These are phyloP conservation scores for Mycena kentingensis DNA, from an alignment of 768 basidiomycete species.

Conservation along the genomic window DNA sequence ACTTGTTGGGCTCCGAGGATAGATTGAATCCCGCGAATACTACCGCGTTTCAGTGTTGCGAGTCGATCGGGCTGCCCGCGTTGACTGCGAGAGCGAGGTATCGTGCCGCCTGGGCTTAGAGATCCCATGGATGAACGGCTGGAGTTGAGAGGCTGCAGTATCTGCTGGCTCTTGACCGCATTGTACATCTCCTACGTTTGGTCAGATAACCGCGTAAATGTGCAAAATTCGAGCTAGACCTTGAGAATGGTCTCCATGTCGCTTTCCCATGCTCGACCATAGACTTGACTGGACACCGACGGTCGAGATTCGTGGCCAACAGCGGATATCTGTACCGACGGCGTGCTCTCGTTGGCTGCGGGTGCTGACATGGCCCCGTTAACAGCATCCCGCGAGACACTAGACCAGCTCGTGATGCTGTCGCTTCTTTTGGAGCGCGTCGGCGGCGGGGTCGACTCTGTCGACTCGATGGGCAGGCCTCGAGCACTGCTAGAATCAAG, in stretches of 20 bases:
- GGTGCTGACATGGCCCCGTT: slow-evolving; percentile 29
- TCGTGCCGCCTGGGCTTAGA: slow-evolving; percentile 51
- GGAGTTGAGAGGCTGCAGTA: slow-evolving; percentile 74
- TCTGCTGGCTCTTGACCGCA: slow-evolving; percentile 88
- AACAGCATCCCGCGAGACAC: slow-evolving; percentile 64
- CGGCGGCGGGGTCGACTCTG: slow-evolving; percentile 29
- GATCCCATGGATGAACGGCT: slow-evolving; percentile 58
- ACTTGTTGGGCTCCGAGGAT: slow-evolving; percentile 67
- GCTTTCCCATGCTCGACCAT: slow-evolving; percentile 75
- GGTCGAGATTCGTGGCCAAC: slow-evolving; percentile 36
- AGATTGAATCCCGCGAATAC: slow-evolving; percentile 85
- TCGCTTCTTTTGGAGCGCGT: slow-evolving; percentile 74
- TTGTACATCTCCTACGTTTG: slow-evolving; percentile 84
- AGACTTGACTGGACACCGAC: slow-evolving; percentile 38
- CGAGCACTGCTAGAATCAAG: slow-evolving; percentile 71
- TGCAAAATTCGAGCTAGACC: slow-evolving; percentile 41
- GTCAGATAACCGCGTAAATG: slow-evolving; percentile 3
- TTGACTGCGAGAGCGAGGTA: slow-evolving; percentile 70
- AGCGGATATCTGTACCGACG: slow-evolving; percentile 60
- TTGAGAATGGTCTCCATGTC: slow-evolving; percentile 89
- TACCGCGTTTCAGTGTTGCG: slow-evolving; percentile 82
- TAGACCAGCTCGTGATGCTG: slow-evolving; percentile 85
- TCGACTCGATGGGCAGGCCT: slow-evolving; percentile 53
- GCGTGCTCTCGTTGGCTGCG: slow-evolving; percentile 59
- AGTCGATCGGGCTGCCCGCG: slow-evolving; percentile 73